Percentiles rank a stretch among this genome's conserved stretches.
Conservation (phyloP, 805 yeast genomes). For the Saturnispora sekii region DNA sequence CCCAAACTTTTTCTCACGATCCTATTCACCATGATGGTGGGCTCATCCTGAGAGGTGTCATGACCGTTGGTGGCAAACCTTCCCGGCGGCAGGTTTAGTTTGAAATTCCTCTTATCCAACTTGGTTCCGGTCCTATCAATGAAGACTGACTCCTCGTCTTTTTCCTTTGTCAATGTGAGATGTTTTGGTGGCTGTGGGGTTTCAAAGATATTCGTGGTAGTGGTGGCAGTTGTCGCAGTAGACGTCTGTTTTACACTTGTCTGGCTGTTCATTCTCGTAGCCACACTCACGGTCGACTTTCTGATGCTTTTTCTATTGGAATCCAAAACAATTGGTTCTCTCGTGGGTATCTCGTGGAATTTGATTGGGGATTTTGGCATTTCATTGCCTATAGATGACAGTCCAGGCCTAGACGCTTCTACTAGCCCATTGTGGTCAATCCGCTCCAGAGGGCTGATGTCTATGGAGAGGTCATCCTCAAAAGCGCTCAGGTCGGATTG, state of each 20-base stretch:
- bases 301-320: conserved; percentile 21
- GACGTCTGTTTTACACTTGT: neutral
- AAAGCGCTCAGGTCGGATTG: conserved; percentile 15
- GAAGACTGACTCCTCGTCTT: conserved; percentile 16
- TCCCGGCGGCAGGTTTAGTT: conserved; percentile 18
- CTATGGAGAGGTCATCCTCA: conserved; percentile 20
- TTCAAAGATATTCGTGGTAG: neutral
- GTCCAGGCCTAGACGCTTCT: neutral
- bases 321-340: conserved; percentile 25
- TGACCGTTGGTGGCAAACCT: conserved; percentile 1
- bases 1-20: neutral
- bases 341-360: conserved; percentile 26
- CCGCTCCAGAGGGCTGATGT: conserved; percentile 22
- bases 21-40: conserved; percentile 22
- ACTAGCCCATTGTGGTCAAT: conserved; percentile 16
- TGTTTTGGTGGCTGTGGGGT: conserved; percentile 1
- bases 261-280: neutral
- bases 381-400: conserved; percentile 9
- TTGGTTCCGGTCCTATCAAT: conserved; percentile 8
- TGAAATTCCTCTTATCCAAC: conserved; percentile 4
- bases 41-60: conserved; percentile 17
- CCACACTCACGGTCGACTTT: conserved; percentile 10
- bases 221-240: neutral
- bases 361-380: conserved; percentile 23
- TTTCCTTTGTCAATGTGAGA: neutral